phyloP scores from a whole-genome alignment of 441 rosid genomes.

The Populus hybrid region DNA sequence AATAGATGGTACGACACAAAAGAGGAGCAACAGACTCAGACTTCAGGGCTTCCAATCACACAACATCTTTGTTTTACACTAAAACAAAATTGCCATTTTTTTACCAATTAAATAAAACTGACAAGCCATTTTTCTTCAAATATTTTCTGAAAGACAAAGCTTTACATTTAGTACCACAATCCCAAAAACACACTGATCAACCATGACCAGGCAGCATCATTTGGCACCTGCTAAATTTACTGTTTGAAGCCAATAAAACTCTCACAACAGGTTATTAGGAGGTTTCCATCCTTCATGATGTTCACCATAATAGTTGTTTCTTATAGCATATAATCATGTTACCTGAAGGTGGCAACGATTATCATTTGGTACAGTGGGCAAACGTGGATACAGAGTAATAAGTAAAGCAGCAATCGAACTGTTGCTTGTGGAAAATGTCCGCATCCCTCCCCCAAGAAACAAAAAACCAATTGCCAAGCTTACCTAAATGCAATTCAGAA shows the following conservation, averaged over 20 bases:
- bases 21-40: not conserved
- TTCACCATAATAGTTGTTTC: not conserved
- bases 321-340: slow-evolving; percentile 13
- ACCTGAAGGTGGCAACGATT: slow-evolving; percentile 99
- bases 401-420: slow-evolving; percentile 86
- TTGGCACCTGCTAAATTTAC: not conserved
- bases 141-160: slow-evolving; percentile 1
- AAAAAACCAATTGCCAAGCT: slow-evolving; percentile 93
- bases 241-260: not conserved
- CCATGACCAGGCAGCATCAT: not conserved
- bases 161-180: slow-evolving; percentile 4
- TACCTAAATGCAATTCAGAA: slow-evolving; percentile 45
- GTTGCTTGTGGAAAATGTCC: slow-evolving; percentile 86
- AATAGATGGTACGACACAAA: slow-evolving; percentile 11
- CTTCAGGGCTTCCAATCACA: not conserved
- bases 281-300: not conserved
- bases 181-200: not conserved
- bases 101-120: not conserved
- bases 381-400: slow-evolving; percentile 86
- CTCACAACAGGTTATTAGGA: not conserved
- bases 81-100: not conserved
- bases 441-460: slow-evolving; percentile 97
- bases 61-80: not conserved
- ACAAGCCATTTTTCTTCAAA: not conserved
- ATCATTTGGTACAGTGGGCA: slow-evolving; percentile 97